Evolutionary conservation across 1,139 yeast species (phyloP), one percentile per base, ranked within the genome.

Genomic region (Lodderomyces parapsilosis): DNA sequence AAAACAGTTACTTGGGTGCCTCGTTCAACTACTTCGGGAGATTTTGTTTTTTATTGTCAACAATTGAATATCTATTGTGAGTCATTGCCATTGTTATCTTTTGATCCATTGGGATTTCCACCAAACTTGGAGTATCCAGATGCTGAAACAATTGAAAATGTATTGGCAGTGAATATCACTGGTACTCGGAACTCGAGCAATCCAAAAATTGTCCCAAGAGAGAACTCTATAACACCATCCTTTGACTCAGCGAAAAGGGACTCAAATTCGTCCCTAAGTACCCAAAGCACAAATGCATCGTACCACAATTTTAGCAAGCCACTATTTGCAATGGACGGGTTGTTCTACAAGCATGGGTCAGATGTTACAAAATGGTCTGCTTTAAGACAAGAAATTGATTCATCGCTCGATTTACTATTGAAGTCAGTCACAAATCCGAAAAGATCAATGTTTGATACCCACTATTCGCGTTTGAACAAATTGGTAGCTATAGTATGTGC

Each of bases 331-430:
- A 58, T 66, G 54, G 66, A 68, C 6, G 63, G 63, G 8, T 56
- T 80, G 15, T 83, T 83, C 56, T 82, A 81, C 55, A 68, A 69
- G 41, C 81, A 80, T 44, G 72, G 79, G 5, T 61, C 75, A 1
- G 91, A 85, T 57, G 62, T 82, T 20, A 62, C 70, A n/a, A 66
- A 68, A 8, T 84, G 90, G 90, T 65, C 76, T 2, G 77, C 73
- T 14, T 57, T 82, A 31, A 63, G 69, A 38, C 74, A 74, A 39
- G 65, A 70, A 9, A 68, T 81, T 41, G 59, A 69, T 9, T 70
- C 68, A 46, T 65, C 77, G 34, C 60, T 81, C 30, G 76, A 74
- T 35, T 55, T 76, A 43, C 62, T 79, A 0, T 56, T 71, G 41
- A 76, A 74, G 42, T 74, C 83, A 1, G 60, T 84, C 18, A 65